A percentile compares a stretch with the other conserved stretches of the same genome.
Evolutionary conservation across 129 eudicot genomes (phyloP).

Genomic region (Flaveria robusta): DNA sequence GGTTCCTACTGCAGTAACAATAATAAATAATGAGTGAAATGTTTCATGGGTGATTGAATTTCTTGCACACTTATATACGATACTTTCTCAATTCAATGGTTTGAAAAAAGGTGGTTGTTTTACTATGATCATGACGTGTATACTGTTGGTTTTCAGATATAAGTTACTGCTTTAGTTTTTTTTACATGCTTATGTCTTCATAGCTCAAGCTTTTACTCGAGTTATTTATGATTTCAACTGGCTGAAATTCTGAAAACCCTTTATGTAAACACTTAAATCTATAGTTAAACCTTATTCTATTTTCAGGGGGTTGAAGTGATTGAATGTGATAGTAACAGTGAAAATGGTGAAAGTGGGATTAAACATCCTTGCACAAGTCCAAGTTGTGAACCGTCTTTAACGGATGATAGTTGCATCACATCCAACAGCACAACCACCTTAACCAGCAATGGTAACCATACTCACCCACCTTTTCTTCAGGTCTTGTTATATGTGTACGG

Average conservation of each 20-base stretch:
- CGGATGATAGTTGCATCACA: slow-evolving; percentile 68
- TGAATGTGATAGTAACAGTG: slow-evolving; percentile 40
- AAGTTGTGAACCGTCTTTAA: slow-evolving; percentile 53
- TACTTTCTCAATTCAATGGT: neutral
- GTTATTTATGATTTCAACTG: neutral
- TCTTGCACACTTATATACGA: neutral
- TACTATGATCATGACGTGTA: neutral
- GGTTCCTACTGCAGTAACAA: neutral
- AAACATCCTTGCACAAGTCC: slow-evolving; percentile 42
- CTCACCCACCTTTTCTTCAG: slow-evolving; percentile 13
- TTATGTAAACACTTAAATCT: slow-evolving; percentile 11
- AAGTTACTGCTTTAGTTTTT: neutral
- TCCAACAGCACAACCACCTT: slow-evolving; percentile 58
- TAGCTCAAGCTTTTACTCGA: neutral
- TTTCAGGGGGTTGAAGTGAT: slow-evolving; percentile 57
- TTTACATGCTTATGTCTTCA: neutral
- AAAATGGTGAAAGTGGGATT: slow-evolving; percentile 31
- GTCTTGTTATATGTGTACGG: slow-evolving; percentile 3
- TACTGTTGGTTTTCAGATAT: neutral
- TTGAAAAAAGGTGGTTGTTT: neutral
- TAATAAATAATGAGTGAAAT: neutral
- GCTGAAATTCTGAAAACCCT: slow-evolving; percentile 13
- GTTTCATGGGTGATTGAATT: neutral
- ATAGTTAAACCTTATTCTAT: neutral
- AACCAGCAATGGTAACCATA: slow-evolving; percentile 50